Conservation (phyloP, 108 stramenopile species). For the Licmophora abbreviata region DNA sequence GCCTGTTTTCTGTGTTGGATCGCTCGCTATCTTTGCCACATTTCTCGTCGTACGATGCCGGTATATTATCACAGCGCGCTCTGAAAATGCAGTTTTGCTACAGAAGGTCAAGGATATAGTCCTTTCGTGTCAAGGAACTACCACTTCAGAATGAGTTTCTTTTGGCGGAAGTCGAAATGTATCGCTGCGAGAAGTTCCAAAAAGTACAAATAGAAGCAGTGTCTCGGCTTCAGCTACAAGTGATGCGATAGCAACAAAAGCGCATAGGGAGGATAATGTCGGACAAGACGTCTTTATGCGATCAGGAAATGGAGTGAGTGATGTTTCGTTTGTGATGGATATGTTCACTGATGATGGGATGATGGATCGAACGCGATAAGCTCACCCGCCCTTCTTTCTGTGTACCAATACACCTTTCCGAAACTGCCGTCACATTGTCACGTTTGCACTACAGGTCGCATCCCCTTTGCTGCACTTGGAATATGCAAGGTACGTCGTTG, state of each 20-base stretch:
- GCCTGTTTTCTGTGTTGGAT: background rate
- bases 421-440: slow-evolving; percentile 33
- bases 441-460: slow-evolving; percentile 54
- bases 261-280: slow-evolving; percentile 3
- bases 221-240: background rate
- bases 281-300: slow-evolving; percentile 52
- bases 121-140: slow-evolving; percentile 35
- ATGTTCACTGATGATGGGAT: too few species aligned
- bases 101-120: slow-evolving; percentile 61
- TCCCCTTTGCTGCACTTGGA: slow-evolving; percentile 53
- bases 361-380: too few species aligned
- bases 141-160: slow-evolving; percentile 58
- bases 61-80: slow-evolving; percentile 27
- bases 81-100: slow-evolving; percentile 65
- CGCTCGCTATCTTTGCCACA: background rate
- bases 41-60: slow-evolving; percentile 1
- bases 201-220: background rate
- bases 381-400: too few species aligned
- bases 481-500: slow-evolving; percentile 51
- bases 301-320: slow-evolving; percentile 60
- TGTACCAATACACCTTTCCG: slow-evolving; percentile 32
- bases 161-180: slow-evolving; percentile 73
- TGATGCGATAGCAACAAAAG: background rate
- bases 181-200: slow-evolving; percentile 37
- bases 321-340: too few species aligned